Evolutionary conservation across 208 protist genomes (phyloP).

Genomic region (Trypanosoma boissoni): DNA sequence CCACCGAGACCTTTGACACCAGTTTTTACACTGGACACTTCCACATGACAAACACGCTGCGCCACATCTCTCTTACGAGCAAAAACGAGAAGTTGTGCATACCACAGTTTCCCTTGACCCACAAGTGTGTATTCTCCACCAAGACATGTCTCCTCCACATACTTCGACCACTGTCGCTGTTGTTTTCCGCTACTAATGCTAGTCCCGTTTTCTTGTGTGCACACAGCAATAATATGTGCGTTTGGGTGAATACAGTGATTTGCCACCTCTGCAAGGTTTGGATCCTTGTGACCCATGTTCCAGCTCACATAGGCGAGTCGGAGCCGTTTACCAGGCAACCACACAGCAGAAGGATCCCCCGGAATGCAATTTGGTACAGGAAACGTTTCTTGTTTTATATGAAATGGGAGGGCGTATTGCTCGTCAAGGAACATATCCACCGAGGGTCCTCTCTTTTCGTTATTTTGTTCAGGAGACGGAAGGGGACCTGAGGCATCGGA

Average conservation of each 20-base stretch:
- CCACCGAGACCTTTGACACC: constrained; percentile 64
- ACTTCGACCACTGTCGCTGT: constrained; percentile 48
- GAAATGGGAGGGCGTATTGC: constrained; percentile 29
- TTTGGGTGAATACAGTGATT: constrained; percentile 70
- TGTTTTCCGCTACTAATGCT: constrained; percentile 20
- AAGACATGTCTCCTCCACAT: constrained; percentile 43
- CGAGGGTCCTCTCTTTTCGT: too few species aligned
- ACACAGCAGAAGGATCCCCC: constrained; percentile 37
- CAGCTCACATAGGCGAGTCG: constrained; percentile 76
- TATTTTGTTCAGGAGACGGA: too few species aligned
- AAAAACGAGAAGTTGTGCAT: constrained; percentile 82
- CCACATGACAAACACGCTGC: constrained; percentile 43
- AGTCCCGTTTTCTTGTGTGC: constrained; percentile 76
- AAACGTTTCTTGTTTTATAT: constrained; percentile 59
- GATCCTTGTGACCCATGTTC: constrained; percentile 68
- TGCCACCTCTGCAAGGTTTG: constrained; percentile 49
- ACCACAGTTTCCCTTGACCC: constrained; percentile 58
- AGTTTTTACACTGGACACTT: constrained; percentile 49
- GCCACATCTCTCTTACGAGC: constrained; percentile 62
- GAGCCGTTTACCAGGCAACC: constrained; percentile 64
- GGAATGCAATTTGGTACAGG: constrained; percentile 41
- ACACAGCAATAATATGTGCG: constrained; percentile 77
- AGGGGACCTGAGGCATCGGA: too few species aligned
- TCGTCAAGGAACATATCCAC: constrained; percentile 39
- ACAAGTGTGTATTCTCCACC: constrained; percentile 55